A percentile compares a stretch with the other conserved stretches of the same genome.
These are phyloP conservation scores for Fusarium pseudograminearum DNA, from an alignment of 2,329 filamentous ascomycete species.

Conservation along the genomic window DNA sequence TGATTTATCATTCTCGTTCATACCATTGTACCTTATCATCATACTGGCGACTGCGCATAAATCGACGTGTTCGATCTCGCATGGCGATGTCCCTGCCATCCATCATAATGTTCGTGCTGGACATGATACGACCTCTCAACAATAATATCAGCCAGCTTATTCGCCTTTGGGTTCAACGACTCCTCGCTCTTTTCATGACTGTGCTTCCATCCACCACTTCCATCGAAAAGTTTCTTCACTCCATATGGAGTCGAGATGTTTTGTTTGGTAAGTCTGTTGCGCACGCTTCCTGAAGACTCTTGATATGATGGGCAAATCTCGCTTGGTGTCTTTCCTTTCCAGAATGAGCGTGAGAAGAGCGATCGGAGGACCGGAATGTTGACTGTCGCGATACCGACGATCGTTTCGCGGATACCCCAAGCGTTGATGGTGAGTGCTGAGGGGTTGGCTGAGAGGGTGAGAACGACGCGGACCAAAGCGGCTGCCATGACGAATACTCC, in stretches of 20 bases:
- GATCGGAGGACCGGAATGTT: slow-evolving; percentile 43
- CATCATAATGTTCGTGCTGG: not conserved
- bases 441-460: slow-evolving; percentile 40
- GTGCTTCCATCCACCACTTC: not conserved
- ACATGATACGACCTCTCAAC: slow-evolving; percentile 14
- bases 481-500: slow-evolving; percentile 47
- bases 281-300: slow-evolving; percentile 4
- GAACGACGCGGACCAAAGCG: slow-evolving; percentile 40
- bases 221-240: not conserved
- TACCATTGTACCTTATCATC: fast-evolving
- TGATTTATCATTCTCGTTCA: not conserved
- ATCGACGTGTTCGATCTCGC: not conserved
- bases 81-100: not conserved
- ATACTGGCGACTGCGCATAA: not conserved
- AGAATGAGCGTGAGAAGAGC: slow-evolving; percentile 31
- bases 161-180: slow-evolving; percentile 22
- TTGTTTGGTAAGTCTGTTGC: not conserved
- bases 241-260: not conserved
- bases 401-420: slow-evolving; percentile 49
- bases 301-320: slow-evolving; percentile 4
- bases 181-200: slow-evolving; percentile 26
- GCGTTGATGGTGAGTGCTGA: slow-evolving; percentile 44
- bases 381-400: slow-evolving; percentile 56
- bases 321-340: not conserved
- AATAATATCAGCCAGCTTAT: slow-evolving; percentile 12